Evolutionary conservation across 176 grass and related monocot genomes (phyloP).

Genomic region (Oryza glaberrima): DNA sequence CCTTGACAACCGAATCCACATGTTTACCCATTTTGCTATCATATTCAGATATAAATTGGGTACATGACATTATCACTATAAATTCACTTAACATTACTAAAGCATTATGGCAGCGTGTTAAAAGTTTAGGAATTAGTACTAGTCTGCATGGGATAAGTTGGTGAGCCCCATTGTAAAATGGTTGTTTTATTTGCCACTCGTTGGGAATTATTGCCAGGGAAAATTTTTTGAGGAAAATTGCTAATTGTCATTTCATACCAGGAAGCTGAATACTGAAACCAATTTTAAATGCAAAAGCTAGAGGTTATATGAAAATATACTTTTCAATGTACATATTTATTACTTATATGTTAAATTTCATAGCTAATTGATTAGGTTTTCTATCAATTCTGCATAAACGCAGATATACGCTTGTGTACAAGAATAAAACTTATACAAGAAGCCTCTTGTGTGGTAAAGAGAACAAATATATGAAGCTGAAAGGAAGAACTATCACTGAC

Average conservation of each 20-base stretch:
- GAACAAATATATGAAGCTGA: background rate
- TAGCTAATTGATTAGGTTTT: background rate
- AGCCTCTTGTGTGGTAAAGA: background rate
- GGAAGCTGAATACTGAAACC: background rate
- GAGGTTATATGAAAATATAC: background rate
- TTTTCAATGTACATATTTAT: background rate
- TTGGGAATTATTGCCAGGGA: background rate
- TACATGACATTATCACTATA: background rate
- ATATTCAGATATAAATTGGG: background rate
- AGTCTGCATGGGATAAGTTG: background rate
- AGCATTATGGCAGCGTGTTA: background rate
- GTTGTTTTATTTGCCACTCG: background rate
- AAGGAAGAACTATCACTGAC: background rate
- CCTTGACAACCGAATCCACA: background rate
- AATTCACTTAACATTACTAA: background rate
- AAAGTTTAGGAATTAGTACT: background rate
- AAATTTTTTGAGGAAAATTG: background rate
- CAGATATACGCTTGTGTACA: constrained; percentile 4
- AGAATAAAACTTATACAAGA: background rate
- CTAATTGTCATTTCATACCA: background rate
- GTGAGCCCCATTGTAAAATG: background rate
- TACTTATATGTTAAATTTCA: background rate
- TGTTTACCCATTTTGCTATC: too few species aligned
- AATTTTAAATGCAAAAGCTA: background rate
- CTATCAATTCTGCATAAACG: background rate